Evolutionary conservation across 306 rosid genomes (phyloP).

Genomic region (Cucurbita argyrosperma): DNA sequence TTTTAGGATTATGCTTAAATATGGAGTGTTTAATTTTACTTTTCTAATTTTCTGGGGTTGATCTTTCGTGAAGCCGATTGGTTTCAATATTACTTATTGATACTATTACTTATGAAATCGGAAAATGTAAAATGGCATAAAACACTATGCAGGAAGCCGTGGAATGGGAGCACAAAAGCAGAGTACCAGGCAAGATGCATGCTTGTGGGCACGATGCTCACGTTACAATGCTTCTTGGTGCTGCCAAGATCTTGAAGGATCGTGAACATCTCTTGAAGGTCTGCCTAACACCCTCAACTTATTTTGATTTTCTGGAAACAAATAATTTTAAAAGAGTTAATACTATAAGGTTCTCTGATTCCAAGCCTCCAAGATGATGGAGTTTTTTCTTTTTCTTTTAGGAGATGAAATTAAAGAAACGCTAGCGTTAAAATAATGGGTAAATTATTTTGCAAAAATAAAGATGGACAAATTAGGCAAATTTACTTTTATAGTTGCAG

Average conservation of each 20-base stretch:
- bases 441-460: not conserved
- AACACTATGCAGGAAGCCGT: slow-evolving; percentile 41
- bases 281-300: not conserved
- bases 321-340: too few species aligned
- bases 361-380: not conserved
- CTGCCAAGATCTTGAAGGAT: slow-evolving; percentile 78
- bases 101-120: not conserved
- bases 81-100: too few species aligned
- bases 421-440: not conserved
- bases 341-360: not conserved
- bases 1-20: not conserved
- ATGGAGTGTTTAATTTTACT: not conserved
- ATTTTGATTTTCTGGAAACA: not conserved
- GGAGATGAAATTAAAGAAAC: not conserved
- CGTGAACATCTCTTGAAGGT: slow-evolving; percentile 87
- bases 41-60: too few species aligned
- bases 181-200: slow-evolving; percentile 89
- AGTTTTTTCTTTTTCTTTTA: not conserved
- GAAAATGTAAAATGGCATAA: not conserved
- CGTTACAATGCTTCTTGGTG: slow-evolving; percentile 90
- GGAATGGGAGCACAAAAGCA: slow-evolving; percentile 82
- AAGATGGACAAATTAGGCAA: not conserved
- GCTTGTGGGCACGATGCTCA: slow-evolving; percentile 99
- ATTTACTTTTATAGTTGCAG: not conserved
- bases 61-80: too few species aligned